A percentile compares a stretch with the other conserved stretches of the same genome.
These are phyloP conservation scores for Rachicladosporium sp. DNA, from an alignment of 2,329 filamentous ascomycete species.

Conservation along the genomic window DNA sequence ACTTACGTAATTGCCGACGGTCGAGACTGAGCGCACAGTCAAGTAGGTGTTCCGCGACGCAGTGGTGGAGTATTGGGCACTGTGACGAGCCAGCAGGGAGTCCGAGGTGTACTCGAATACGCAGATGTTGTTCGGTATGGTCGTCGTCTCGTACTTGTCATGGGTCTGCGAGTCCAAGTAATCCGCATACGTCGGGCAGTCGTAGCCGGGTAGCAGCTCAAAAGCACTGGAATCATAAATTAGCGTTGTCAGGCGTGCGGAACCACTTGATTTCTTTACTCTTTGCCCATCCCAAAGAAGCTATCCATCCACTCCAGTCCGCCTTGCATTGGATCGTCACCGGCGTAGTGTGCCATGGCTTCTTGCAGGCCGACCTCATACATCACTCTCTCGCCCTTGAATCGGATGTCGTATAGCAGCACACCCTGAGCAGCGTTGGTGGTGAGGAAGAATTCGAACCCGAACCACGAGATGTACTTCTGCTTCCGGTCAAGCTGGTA, in stretches of 20 bases:
- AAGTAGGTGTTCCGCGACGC: conserved; percentile 36
- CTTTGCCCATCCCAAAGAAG: conserved; percentile 28
- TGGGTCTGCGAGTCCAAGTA: conserved; percentile 36
- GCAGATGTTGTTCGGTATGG: conserved; percentile 38
- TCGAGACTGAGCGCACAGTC: conserved; percentile 35
- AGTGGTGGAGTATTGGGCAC: conserved; percentile 28
- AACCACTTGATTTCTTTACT: no score
- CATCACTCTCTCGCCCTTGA: conserved; percentile 38
- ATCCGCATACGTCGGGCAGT: conserved; percentile 42
- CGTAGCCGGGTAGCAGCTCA: conserved; percentile 38
- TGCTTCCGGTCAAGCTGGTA: conserved; percentile 32
- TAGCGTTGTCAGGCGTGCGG: no score
- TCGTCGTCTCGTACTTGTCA: conserved; percentile 32
- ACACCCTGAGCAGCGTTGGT: conserved; percentile 34
- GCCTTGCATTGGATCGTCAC: conserved; percentile 35
- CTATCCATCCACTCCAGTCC: conserved; percentile 19
- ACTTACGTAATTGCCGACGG: conserved; percentile 42
- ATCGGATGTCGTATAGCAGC: conserved; percentile 38
- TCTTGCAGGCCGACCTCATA: conserved; percentile 44
- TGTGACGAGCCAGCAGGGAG: conserved; percentile 40
- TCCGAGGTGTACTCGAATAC: conserved; percentile 42
- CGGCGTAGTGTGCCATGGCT: conserved; percentile 41
- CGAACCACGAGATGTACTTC: conserved; percentile 41
- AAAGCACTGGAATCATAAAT: no score
- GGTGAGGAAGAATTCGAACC: conserved; percentile 40